phyloP scores from a whole-genome alignment of 352 stramenopile genomes.

The Phytophthora sp. region DNA sequence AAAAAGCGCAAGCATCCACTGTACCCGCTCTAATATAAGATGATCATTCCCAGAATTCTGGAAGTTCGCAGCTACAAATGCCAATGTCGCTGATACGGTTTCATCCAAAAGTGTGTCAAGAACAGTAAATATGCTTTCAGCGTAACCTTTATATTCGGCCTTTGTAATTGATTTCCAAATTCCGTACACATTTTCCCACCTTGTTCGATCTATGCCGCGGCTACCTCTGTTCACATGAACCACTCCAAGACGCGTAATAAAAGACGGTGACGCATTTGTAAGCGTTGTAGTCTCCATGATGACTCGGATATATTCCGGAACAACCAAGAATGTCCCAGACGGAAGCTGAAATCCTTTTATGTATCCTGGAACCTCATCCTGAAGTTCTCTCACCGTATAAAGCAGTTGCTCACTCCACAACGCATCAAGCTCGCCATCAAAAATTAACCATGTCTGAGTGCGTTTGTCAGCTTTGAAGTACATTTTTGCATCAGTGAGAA shows the following conservation, averaged over 20 bases:
- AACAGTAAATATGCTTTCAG: slow-evolving; percentile 42
- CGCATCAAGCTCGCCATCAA: slow-evolving; percentile 63
- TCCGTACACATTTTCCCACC: slow-evolving; percentile 36
- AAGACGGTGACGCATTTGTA: slow-evolving; percentile 53
- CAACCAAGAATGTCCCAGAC: slow-evolving; percentile 40
- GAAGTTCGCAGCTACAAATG: slow-evolving; percentile 57
- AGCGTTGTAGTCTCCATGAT: slow-evolving; percentile 65
- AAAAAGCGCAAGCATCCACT: slow-evolving; percentile 51
- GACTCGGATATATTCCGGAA: slow-evolving; percentile 47
- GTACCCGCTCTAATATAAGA: slow-evolving; percentile 16
- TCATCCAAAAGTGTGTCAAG: slow-evolving; percentile 53
- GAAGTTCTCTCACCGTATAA: slow-evolving; percentile 30
- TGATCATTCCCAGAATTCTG: not conserved
- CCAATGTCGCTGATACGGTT: slow-evolving; percentile 43
- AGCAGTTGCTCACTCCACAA: slow-evolving; percentile 62
- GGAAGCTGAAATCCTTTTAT: slow-evolving; percentile 40
- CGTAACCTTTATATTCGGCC: slow-evolving; percentile 33
- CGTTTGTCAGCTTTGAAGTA: slow-evolving; percentile 9
- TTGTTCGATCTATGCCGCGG: slow-evolving; percentile 13
- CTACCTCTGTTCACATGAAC: slow-evolving; percentile 37
- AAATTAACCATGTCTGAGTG: slow-evolving; percentile 62
- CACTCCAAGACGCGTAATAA: slow-evolving; percentile 50
- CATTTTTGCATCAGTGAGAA: slow-evolving; percentile 58
- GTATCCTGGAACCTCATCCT: slow-evolving; percentile 11
- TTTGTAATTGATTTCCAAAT: slow-evolving; percentile 51